A percentile compares a stretch with the other conserved stretches of the same genome.
These are phyloP conservation scores for Phytopythium kandeliae DNA, from an alignment of 352 stramenopile species.

Conservation along the genomic window DNA sequence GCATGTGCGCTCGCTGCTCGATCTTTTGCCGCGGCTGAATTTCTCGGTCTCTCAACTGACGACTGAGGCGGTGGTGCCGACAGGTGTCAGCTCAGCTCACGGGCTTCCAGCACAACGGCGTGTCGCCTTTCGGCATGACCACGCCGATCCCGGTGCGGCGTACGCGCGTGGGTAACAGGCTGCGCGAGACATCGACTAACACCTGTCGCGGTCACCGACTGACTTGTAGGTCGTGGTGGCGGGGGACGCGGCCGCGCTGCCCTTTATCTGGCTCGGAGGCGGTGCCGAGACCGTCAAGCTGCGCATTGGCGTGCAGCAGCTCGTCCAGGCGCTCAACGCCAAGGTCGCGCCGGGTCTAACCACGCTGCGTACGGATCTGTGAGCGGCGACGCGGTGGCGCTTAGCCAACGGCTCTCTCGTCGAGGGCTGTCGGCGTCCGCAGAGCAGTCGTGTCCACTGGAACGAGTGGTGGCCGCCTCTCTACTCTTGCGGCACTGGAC, in stretches of 20 bases:
- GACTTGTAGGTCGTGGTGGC: conserved; percentile 60
- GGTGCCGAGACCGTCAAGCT: conserved; percentile 77
- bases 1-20: conserved; percentile 18
- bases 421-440: no score
- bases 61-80: no score
- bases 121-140: conserved; percentile 81
- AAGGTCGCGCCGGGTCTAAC: conserved; percentile 58
- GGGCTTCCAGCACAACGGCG: conserved; percentile 82
- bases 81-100: conserved; percentile 66
- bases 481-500: no score
- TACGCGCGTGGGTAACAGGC: no score
- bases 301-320: conserved; percentile 58
- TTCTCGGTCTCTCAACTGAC: no score
- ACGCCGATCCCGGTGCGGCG: conserved; percentile 43
- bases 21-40: not conserved
- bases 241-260: conserved; percentile 39
- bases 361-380: conserved; percentile 34
- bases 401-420: no score
- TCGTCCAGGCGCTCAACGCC: conserved; percentile 45
- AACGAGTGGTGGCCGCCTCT: no score
- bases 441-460: no score
- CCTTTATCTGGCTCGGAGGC: conserved; percentile 79
- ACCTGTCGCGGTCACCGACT: not conserved
- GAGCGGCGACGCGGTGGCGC: no score
- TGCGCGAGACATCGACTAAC: not conserved